Base-by-base conservation (phyloP, 139 green algal genomes). In the Trebouxia sp. region DNA sequence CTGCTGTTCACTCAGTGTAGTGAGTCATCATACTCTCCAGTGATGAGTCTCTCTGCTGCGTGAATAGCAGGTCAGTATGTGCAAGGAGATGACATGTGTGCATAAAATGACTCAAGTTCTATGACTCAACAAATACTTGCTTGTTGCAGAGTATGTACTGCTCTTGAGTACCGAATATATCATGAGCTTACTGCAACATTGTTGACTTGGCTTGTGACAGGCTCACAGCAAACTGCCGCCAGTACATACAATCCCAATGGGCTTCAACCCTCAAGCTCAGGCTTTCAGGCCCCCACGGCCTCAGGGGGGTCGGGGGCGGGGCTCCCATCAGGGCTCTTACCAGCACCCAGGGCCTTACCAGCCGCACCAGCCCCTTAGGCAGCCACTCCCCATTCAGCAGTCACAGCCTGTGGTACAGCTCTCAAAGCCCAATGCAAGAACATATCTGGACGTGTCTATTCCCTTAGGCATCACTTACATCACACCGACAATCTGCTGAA, bases 221-320 rank as follows among this genome's bases (percentile, higher is more conserved):
- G 51, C 17, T 28, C 7, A 65, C 10, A 24, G 10, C 11, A 32
- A 12, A 26, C 51, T 30, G 22, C 53, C n/a, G n/a, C n/a, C n/a
- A n/a, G n/a, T n/a, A n/a, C n/a, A n/a, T n/a, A n/a, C n/a, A n/a
- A n/a, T 35, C 0, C 32, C 62, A 32, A 66, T 28, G 14, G 32
- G 32, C 62, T 72, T 72, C 12, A 72, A 72, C 62, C 62, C 62
- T 17, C 62, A 72, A 72, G 62, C 62, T 8, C 9, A 35, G 9
- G 32, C 62, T 14, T 72, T 72, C 62, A 72, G 62, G 35, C 62
- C 62, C 32, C 55, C 55, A 39, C 62, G 32, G 5, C 62, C 42
- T 32, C 15, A 35, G 43, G 35, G 32, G 11, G 32, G 32, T 15
- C 12, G 10, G 0, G 32, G 62, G 1, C 62, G 62, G 1, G 32